These are phyloP conservation scores for Colletotrichum sp. DNA, from an alignment of 2,329 filamentous ascomycete species.

Conservation along the genomic window DNA sequence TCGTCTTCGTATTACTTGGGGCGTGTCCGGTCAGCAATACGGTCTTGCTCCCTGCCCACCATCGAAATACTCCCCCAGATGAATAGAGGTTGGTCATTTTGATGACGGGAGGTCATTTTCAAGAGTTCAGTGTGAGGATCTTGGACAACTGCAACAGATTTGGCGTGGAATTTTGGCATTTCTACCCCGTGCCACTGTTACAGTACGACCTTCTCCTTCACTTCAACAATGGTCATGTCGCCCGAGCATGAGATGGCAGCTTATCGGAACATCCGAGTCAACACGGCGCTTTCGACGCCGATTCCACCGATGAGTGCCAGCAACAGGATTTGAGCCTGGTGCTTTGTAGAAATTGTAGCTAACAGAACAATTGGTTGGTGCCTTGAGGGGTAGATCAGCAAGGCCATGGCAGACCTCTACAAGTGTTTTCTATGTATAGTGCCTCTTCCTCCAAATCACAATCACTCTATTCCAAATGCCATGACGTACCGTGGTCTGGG, in stretches of 20 bases:
- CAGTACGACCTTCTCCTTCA: neutral
- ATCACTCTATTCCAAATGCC: neutral
- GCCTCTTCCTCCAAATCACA: neutral
- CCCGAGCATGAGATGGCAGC: neutral
- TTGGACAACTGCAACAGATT: too few relatives aligned
- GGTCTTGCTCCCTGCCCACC: too few relatives aligned
- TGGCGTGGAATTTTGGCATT: neutral
- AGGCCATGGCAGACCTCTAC: neutral
- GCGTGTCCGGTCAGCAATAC: neutral
- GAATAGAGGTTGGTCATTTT: neutral
- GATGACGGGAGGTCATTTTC: neutral
- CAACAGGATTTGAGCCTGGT: neutral
- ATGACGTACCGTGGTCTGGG: neutral
- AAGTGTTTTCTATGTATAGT: accelerated
- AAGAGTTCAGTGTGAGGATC: too few relatives aligned
- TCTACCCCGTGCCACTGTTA: neutral
- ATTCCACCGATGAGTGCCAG: neutral
- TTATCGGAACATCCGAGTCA: neutral
- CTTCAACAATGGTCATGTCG: neutral
- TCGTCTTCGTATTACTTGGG: neutral
- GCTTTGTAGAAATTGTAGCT: neutral
- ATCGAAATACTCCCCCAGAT: too few relatives aligned
- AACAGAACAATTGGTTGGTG: neutral
- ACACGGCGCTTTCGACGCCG: neutral
- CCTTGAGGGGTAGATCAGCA: neutral